Percentiles rank a stretch among this genome's conserved stretches.
phyloP scores from a whole-genome alignment of 192 early-diverging fungal genomes.

The Rhizoclosmatium sp. region DNA sequence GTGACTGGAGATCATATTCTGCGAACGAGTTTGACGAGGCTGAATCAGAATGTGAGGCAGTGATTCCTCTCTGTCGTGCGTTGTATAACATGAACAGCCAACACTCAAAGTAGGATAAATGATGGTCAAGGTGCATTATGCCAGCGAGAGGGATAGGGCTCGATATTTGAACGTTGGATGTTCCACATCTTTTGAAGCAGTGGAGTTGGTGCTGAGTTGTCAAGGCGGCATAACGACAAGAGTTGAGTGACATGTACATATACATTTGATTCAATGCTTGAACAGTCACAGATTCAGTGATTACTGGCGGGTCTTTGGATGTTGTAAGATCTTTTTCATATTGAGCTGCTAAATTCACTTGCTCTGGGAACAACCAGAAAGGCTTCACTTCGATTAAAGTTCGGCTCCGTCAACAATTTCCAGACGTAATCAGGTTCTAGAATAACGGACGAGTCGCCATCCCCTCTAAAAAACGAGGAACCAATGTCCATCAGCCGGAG shows the following conservation, averaged over 20 bases:
- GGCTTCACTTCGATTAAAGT: background rate
- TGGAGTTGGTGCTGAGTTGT: background rate
- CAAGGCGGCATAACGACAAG: background rate
- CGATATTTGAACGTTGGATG: background rate
- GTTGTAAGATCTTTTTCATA: background rate
- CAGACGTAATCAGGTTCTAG: background rate
- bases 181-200: background rate
- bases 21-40: no score
- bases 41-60: background rate
- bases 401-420: background rate
- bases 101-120: background rate
- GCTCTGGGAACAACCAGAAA: background rate
- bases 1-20: background rate
- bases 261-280: background rate
- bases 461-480: background rate
- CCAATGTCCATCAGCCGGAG: background rate
- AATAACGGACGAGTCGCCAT: background rate
- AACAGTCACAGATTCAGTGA: background rate
- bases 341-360: background rate
- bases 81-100: background rate
- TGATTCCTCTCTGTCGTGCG: background rate
- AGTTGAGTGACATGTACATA: background rate
- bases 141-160: background rate
- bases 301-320: background rate
- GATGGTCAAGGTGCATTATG: background rate